These are phyloP conservation scores for Phytophthora kernoviae DNA, from an alignment of 352 stramenopile genomes.

Conservation along the genomic window DNA sequence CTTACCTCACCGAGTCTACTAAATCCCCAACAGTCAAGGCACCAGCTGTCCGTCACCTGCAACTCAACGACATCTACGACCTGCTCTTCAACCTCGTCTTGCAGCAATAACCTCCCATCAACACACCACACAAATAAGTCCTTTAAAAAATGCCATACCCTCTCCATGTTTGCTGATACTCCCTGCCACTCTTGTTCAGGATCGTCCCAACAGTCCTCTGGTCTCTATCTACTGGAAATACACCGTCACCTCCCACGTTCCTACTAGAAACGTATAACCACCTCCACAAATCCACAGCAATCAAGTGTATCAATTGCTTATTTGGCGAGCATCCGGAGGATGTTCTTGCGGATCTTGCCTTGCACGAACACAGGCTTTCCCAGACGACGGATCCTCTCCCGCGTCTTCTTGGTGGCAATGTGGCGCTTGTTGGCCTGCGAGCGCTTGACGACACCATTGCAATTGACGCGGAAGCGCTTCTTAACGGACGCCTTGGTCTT, in stretches of 20 bases:
- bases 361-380: slow-evolving; percentile 73
- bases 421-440: slow-evolving; percentile 84
- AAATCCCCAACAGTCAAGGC: too few relatives aligned
- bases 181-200: background rate
- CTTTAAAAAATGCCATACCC: slow-evolving; percentile 6
- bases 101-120: too few relatives aligned
- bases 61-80: slow-evolving; percentile 19
- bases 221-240: slow-evolving; percentile 23
- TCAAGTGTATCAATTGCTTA: slow-evolving; percentile 6
- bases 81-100: slow-evolving; percentile 18
- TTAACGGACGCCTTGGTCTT: slow-evolving; percentile 85
- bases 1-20: background rate
- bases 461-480: slow-evolving; percentile 87
- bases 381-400: slow-evolving; percentile 75
- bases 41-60: slow-evolving; percentile 1
- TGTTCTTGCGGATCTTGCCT: slow-evolving; percentile 85
- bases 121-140: background rate
- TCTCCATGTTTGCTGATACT: slow-evolving; percentile 18
- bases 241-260: background rate
- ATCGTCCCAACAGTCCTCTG: slow-evolving; percentile 1
- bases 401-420: slow-evolving; percentile 86
- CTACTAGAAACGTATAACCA: too few relatives aligned
- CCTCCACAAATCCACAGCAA: too few relatives aligned
- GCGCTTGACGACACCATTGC: slow-evolving; percentile 81
- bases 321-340: slow-evolving; percentile 73